A percentile compares a stretch with the other conserved stretches of the same genome.
These are phyloP conservation scores for Aspergillus glaucus DNA, from an alignment of 2,329 filamentous ascomycete species.

Conservation along the genomic window DNA sequence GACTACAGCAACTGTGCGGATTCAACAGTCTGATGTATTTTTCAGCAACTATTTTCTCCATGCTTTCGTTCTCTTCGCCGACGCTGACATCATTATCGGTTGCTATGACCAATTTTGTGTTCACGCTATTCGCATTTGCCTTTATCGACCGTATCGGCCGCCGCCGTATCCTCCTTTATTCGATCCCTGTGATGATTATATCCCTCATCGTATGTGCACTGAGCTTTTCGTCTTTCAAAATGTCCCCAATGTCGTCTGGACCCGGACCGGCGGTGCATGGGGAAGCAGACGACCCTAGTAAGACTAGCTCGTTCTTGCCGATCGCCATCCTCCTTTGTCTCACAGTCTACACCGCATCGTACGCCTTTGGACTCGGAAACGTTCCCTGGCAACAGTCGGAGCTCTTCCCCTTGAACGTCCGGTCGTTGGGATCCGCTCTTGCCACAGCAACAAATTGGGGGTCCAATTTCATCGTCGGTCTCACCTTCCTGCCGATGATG, in stretches of 20 bases:
- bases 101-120: constrained; percentile 74
- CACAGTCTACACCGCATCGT: constrained; percentile 76
- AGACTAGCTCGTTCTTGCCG: constrained; percentile 24
- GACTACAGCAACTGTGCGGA: constrained; percentile 79
- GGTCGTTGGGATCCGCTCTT: constrained; percentile 56
- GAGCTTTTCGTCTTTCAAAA: constrained; percentile 62
- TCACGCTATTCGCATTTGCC: constrained; percentile 67
- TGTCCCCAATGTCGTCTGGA: constrained; percentile 27
- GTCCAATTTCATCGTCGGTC: constrained; percentile 75
- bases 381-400: constrained; percentile 97
- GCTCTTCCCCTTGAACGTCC: constrained; percentile 65
- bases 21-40: constrained; percentile 95
- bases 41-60: constrained; percentile 71
- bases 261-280: constrained; percentile 11
- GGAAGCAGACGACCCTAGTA: constrained; percentile 11
- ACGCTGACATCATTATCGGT: constrained; percentile 75
- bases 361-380: constrained; percentile 81
- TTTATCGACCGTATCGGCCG: constrained; percentile 76
- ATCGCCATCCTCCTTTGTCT: constrained; percentile 65
- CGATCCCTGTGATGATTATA: constrained; percentile 74
- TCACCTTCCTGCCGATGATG: constrained; percentile 87
- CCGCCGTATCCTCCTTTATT: constrained; percentile 71
- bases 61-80: constrained; percentile 70
- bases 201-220: constrained; percentile 66
- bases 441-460: constrained; percentile 77